Percentiles rank a stretch among this genome's conserved stretches.
These are phyloP conservation scores for Sistotremastrum suecicum DNA, from an alignment of 768 basidiomycete genomes.

Conservation along the genomic window DNA sequence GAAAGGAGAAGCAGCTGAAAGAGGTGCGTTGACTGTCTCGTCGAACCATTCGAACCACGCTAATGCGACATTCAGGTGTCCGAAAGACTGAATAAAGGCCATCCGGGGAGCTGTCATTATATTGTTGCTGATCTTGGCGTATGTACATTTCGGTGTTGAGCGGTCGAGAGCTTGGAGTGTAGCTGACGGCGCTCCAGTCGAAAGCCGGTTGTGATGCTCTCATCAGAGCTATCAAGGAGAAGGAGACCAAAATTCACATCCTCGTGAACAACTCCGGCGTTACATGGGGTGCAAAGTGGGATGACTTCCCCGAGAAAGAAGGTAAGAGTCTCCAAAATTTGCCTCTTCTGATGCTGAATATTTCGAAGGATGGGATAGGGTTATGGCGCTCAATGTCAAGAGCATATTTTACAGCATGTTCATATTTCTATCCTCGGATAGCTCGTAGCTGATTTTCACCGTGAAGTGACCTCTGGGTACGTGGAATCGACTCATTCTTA, in stretches of 20 bases:
- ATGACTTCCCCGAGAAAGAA: constrained; percentile 18
- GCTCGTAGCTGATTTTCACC: not conserved
- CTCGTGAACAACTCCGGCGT: constrained; percentile 77
- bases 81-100: constrained; percentile 44
- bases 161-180: constrained; percentile 1
- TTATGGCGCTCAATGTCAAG: constrained; percentile 77
- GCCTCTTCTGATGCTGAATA: constrained; percentile 5
- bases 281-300: constrained; percentile 61
- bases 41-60: not conserved
- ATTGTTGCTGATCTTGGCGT: constrained; percentile 64
- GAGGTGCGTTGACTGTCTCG: constrained; percentile 29
- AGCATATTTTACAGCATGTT: constrained; percentile 64
- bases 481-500: constrained; percentile 1
- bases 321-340: not conserved
- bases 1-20: constrained; percentile 67
- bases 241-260: constrained; percentile 63
- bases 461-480: constrained; percentile 39
- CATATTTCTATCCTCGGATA: not conserved
- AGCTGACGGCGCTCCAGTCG: constrained; percentile 24
- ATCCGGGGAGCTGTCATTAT: constrained; percentile 52
- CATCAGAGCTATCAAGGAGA: constrained; percentile 49
- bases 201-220: constrained; percentile 71
- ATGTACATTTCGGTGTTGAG: constrained; percentile 16
- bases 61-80: constrained; percentile 23
- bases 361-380: constrained; percentile 74